Percentiles rank a stretch among this genome's conserved stretches.
These are phyloP conservation scores for Rosa lucieae DNA, from an alignment of 306 rosid genomes.

Conservation along the genomic window DNA sequence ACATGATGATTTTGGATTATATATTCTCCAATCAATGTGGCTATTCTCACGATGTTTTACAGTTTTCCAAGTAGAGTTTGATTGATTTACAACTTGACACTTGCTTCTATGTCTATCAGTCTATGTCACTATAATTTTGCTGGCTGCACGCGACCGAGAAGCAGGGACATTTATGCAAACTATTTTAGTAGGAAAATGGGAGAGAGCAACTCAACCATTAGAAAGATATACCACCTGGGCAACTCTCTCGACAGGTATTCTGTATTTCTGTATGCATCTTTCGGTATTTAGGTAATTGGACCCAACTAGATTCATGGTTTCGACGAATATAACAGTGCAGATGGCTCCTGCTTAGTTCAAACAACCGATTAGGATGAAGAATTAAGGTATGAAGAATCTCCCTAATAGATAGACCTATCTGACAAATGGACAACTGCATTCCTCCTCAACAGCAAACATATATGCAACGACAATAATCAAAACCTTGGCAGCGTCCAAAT, in stretches of 20 bases:
- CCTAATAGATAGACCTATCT: neutral
- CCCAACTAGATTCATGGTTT: neutral
- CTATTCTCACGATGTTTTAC: neutral
- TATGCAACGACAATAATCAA: neutral
- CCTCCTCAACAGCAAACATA: neutral
- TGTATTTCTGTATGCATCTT: neutral
- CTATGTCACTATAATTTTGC: neutral
- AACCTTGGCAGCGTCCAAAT: neutral
- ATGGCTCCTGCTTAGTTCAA: neutral
- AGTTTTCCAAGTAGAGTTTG: too few species aligned
- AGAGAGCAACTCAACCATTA: neutral
- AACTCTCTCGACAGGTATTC: neutral
- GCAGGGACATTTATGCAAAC: neutral
- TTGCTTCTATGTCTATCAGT: neutral
- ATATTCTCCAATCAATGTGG: neutral
- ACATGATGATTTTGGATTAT: too few species aligned
- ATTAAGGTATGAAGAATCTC: neutral
- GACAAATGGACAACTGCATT: neutral
- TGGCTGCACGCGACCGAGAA: too few species aligned
- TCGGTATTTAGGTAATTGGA: neutral
- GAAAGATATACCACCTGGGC: neutral
- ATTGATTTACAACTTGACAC: too few species aligned
- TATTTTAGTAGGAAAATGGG: neutral
- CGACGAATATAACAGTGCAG: neutral
- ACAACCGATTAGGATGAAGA: neutral